Evolutionary conservation across 2,329 filamentous ascomycete genomes (phyloP).

Genomic region (Magnaporthiopsis incrustans): DNA sequence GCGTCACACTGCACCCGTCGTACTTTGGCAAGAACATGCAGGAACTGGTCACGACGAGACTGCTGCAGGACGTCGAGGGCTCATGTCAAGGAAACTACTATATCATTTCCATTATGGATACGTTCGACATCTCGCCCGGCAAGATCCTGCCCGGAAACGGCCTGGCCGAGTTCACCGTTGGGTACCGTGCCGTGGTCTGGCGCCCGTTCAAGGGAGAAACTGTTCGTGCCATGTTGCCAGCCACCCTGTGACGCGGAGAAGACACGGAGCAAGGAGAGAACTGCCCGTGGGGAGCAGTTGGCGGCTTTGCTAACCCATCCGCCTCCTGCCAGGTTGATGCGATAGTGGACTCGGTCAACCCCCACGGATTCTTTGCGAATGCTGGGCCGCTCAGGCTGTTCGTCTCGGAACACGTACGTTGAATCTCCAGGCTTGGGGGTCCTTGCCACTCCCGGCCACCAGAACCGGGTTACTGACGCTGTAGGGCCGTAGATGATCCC

Average conservation of each 20-base stretch:
- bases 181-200: slow-evolving; percentile 95
- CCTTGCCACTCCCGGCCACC: too few species aligned
- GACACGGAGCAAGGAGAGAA: too few species aligned
- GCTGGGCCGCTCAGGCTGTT: slow-evolving; percentile 73
- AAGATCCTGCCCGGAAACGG: slow-evolving; percentile 87
- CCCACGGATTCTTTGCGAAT: slow-evolving; percentile 83
- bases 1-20: slow-evolving; percentile 90
- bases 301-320: slow-evolving; percentile 1
- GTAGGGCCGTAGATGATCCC: slow-evolving; percentile 65
- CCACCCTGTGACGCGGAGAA: too few species aligned
- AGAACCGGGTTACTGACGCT: slow-evolving; percentile 4
- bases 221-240: slow-evolving; percentile 45
- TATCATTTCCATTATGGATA: slow-evolving; percentile 96
- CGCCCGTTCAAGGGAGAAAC: slow-evolving; percentile 97
- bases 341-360: slow-evolving; percentile 84
- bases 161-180: slow-evolving; percentile 87
- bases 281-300: too few species aligned
- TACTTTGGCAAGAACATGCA: slow-evolving; percentile 95
- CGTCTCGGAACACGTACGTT: slow-evolving; percentile 70
- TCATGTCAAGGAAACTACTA: slow-evolving; percentile 94
- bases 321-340: slow-evolving; percentile 67
- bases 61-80: slow-evolving; percentile 89
- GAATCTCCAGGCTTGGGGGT: neutral
- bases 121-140: slow-evolving; percentile 88
- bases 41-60: slow-evolving; percentile 79